Evolutionary conservation across 306 rosid species (phyloP).

Genomic region (Vigna hirtella): DNA sequence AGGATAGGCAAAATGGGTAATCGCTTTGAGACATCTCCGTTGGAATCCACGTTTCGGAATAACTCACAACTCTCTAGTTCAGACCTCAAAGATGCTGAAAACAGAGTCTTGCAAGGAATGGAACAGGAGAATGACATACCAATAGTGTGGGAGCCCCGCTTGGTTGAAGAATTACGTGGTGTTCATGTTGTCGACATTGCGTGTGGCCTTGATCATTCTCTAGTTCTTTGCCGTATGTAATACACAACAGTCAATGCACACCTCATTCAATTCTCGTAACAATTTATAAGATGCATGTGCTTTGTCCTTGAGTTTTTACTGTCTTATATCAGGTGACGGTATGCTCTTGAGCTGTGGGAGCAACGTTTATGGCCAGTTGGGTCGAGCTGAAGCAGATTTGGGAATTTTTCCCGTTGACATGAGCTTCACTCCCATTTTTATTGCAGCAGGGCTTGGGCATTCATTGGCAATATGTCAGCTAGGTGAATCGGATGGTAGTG

Average conservation of each 20-base stretch:
- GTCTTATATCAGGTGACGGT: slow-evolving; percentile 68
- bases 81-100: slow-evolving; percentile 69
- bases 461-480: slow-evolving; percentile 78
- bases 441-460: slow-evolving; percentile 93
- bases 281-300: not conserved
- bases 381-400: slow-evolving; percentile 65
- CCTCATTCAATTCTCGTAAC: not conserved
- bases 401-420: slow-evolving; percentile 79
- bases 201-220: slow-evolving; percentile 94
- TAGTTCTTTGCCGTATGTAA: slow-evolving; percentile 77
- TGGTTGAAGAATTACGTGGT: slow-evolving; percentile 67
- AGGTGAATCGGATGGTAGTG: slow-evolving; percentile 47
- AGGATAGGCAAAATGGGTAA: slow-evolving; percentile 76
- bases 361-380: slow-evolving; percentile 80
- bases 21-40: slow-evolving; percentile 60
- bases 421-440: slow-evolving; percentile 52
- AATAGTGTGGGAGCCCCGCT: slow-evolving; percentile 78
- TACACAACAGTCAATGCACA: not conserved
- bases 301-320: slow-evolving; percentile 30
- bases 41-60: slow-evolving; percentile 48
- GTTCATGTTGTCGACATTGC: slow-evolving; percentile 76
- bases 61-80: slow-evolving; percentile 46
- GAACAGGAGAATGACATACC: slow-evolving; percentile 82
- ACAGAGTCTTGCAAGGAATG: slow-evolving; percentile 72
- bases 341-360: slow-evolving; percentile 83